Evolutionary conservation across 306 rosid genomes (phyloP).

Genomic region (Cucurbita maxima): DNA sequence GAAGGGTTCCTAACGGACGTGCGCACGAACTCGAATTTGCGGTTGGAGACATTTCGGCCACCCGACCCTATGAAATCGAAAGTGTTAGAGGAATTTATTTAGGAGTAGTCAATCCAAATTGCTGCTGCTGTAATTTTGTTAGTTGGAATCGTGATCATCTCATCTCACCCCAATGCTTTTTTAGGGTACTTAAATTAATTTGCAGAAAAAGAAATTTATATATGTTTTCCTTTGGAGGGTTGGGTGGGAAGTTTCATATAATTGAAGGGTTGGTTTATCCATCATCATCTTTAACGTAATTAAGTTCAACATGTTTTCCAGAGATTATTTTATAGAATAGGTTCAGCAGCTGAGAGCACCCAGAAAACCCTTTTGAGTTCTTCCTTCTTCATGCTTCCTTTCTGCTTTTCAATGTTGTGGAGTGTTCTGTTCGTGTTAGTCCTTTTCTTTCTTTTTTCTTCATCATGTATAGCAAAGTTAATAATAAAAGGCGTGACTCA

Average conservation of each 20-base stretch:
- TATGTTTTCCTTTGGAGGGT: neutral
- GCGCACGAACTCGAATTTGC: slow-evolving; percentile 30
- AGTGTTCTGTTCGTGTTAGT: neutral
- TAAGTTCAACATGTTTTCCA: slow-evolving; percentile 21
- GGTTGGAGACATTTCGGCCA: slow-evolving; percentile 49
- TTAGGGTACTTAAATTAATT: slow-evolving; percentile 26
- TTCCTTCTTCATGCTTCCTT: neutral
- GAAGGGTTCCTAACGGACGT: slow-evolving; percentile 36
- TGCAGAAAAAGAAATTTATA: slow-evolving; percentile 25
- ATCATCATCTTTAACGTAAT: slow-evolving; percentile 27
- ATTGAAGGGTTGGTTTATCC: slow-evolving; percentile 20
- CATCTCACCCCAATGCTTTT: slow-evolving; percentile 19
- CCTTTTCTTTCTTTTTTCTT: neutral
- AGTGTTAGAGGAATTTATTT: slow-evolving; percentile 57
- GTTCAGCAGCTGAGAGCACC: slow-evolving; percentile 4
- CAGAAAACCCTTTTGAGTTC: neutral
- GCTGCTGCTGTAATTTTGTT: slow-evolving; percentile 42
- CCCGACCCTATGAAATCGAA: slow-evolving; percentile 34
- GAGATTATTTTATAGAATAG: neutral
- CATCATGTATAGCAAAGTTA: neutral
- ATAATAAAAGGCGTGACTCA: neutral
- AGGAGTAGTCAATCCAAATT: slow-evolving; percentile 21
- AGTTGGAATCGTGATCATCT: slow-evolving; percentile 9
- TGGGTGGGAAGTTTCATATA: slow-evolving; percentile 23
- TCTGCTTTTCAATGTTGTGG: neutral